Evolutionary conservation across 1,284 basidiomycete species (phyloP).

Genomic region (Fomitopsis betulina): DNA sequence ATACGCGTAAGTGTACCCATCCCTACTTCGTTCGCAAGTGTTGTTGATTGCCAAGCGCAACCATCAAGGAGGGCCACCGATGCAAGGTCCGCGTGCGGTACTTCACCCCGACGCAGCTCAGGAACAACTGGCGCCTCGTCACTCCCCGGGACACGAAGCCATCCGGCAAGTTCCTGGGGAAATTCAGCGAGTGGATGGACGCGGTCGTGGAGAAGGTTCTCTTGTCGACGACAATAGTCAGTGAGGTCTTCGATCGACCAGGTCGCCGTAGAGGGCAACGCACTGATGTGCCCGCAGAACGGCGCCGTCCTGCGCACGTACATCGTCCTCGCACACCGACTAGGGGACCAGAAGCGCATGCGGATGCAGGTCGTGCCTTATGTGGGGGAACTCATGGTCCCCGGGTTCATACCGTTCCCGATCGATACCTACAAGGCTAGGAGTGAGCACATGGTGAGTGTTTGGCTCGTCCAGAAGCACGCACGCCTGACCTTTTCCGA

Average conservation of each 20-base stretch:
- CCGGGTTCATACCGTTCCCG: neutral
- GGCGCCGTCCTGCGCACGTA: neutral
- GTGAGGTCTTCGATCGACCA: neutral
- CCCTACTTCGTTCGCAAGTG: neutral
- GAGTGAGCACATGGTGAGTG: neutral
- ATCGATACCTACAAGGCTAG: neutral
- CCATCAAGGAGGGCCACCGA: neutral
- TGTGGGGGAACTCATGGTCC: neutral
- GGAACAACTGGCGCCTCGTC: neutral
- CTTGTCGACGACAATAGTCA: neutral
- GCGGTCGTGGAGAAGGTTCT: neutral
- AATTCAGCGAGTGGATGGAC: neutral
- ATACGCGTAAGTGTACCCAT: neutral
- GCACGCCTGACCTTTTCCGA: neutral
- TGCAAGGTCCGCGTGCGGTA: neutral
- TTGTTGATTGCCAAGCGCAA: neutral
- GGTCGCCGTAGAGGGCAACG: neutral
- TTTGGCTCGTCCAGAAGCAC: neutral
- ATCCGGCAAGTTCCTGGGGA: neutral
- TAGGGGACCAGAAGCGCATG: neutral
- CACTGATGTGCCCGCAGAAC: neutral
- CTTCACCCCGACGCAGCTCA: neutral
- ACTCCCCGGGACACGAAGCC: neutral
- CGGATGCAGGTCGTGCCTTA: neutral
- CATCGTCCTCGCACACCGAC: neutral